Conservation (phyloP, 2,329 filamentous ascomycete species). For the Aspergillus brunneoviolaceus region DNA sequence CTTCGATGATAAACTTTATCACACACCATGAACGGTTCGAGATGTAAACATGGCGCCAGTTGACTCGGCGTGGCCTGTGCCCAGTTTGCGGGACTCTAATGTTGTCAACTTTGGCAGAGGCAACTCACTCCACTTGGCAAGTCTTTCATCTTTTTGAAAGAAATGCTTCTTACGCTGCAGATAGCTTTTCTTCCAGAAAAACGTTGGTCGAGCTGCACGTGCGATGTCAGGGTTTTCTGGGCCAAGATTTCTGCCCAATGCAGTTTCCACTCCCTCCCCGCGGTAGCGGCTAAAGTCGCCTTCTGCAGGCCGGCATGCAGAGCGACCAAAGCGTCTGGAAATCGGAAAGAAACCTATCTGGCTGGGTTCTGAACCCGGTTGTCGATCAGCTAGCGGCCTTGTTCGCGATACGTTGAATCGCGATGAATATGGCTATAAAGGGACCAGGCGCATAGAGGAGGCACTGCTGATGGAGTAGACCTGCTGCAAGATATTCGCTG, state of each 20-base stretch:
- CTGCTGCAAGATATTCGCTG: neutral
- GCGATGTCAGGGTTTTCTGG: neutral
- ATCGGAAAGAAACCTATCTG: neutral
- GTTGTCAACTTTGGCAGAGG: neutral
- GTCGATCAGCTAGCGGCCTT: neutral
- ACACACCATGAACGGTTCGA: neutral
- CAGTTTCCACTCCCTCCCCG: neutral
- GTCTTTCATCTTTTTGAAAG: too few species aligned
- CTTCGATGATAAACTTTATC: neutral
- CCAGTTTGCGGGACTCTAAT: too few species aligned
- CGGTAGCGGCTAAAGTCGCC: neutral
- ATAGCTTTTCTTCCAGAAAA: neutral
- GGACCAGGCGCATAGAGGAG: neutral
- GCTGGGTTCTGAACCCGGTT: neutral
- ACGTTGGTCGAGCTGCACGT: neutral
- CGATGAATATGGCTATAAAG: neutral
- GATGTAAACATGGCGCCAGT: neutral
- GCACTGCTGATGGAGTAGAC: neutral
- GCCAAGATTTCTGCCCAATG: neutral
- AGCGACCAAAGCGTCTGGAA: neutral
- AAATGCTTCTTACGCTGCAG: too few species aligned
- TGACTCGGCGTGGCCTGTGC: neutral
- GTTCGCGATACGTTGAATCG: neutral
- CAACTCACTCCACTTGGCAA: neutral
- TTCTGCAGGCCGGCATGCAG: neutral